Evolutionary conservation across 257 asterid species (phyloP), one percentile per base, ranked within the genome.

Genomic region (Apocynum venetum): DNA sequence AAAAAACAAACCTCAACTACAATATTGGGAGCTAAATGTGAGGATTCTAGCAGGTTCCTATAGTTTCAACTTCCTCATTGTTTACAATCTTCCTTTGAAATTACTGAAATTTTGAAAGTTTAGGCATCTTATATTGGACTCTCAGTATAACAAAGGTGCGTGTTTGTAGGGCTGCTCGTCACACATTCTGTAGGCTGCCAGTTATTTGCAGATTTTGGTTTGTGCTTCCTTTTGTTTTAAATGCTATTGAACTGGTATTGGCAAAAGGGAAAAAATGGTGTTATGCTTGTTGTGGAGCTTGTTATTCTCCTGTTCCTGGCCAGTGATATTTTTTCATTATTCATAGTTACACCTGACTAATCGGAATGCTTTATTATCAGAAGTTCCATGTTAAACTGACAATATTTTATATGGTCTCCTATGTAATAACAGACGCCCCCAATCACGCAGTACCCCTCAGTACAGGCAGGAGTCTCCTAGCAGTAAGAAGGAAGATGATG

Each of bases 401-500:
- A 1, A 1, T 53, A 1, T 7, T 31, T n/a, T 11, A 44, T 77
- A 31, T 46, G 17, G 36, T 75, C 46, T 47, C 46, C 48, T 47
- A 17, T 57, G 31, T 66, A 15, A 56, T 40, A 67, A 65, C 88
- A 89, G 94, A 69, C 94, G 93, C 35, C 81, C 81, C 5, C 81
- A 25, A 47, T 17, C 84, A 20, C 84, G 90, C 76, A 53, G 15
- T 61, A 52, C 76, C 48, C 78, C 82, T 2, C 84, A 60, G 55
- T 96, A 86, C 61, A 82, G 46, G 74, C 85, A 79, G 76, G 93
- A 83, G 80, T 65, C 64, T 6, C 25, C 87, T 5, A 85, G 84
- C 77, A 74, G 41, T 77, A 86, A 84, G 79, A 83, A 85, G 75
- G 84, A 53, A 0, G 93, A 85, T 2, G 91, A 89, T 0, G 91